phyloP scores from a whole-genome alignment of 768 basidiomycete species.

The Leccinum olivaceopallidum region DNA sequence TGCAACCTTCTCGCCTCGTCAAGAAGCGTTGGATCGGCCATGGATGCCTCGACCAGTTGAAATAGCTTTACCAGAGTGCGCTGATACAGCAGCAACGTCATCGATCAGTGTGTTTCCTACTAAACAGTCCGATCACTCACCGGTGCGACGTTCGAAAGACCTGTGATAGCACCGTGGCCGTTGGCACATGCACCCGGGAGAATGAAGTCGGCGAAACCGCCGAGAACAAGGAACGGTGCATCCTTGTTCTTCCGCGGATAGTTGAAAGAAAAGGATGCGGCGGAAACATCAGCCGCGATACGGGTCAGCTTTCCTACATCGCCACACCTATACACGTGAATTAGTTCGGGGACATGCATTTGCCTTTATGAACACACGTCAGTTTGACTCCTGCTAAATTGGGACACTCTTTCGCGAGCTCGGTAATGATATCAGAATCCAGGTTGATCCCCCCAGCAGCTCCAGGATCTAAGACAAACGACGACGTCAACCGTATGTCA shows the following conservation, averaged over 20 bases:
- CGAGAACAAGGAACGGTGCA: slow-evolving; percentile 80
- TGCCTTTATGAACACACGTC: slow-evolving; percentile 53
- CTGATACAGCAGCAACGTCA: slow-evolving; percentile 36
- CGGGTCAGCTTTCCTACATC: slow-evolving; percentile 91
- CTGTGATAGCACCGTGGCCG: slow-evolving; percentile 88
- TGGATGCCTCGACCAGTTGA: slow-evolving; percentile 58
- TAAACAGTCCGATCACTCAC: slow-evolving; percentile 39
- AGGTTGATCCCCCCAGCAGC: slow-evolving; percentile 89
- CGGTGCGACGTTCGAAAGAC: slow-evolving; percentile 82
- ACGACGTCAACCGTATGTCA: slow-evolving; percentile 1
- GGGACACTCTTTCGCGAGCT: slow-evolving; percentile 72
- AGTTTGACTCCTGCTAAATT: slow-evolving; percentile 89
- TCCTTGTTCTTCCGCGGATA: slow-evolving; percentile 68
- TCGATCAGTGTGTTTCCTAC: not conserved
- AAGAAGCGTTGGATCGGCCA: slow-evolving; percentile 55
- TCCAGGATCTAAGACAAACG: slow-evolving; percentile 63
- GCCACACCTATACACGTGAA: slow-evolving; percentile 61
- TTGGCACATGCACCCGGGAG: slow-evolving; percentile 69
- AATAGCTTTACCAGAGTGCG: slow-evolving; percentile 60
- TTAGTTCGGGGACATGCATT: slow-evolving; percentile 3
- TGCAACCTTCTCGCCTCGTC: slow-evolving; percentile 74
- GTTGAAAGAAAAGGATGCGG: slow-evolving; percentile 49
- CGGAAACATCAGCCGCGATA: slow-evolving; percentile 68
- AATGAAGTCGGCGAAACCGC: slow-evolving; percentile 85
- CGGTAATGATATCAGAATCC: slow-evolving; percentile 83